Base-by-base conservation (phyloP, 108 stramenopile genomes). In the Chaetoceros tenuissimus region DNA sequence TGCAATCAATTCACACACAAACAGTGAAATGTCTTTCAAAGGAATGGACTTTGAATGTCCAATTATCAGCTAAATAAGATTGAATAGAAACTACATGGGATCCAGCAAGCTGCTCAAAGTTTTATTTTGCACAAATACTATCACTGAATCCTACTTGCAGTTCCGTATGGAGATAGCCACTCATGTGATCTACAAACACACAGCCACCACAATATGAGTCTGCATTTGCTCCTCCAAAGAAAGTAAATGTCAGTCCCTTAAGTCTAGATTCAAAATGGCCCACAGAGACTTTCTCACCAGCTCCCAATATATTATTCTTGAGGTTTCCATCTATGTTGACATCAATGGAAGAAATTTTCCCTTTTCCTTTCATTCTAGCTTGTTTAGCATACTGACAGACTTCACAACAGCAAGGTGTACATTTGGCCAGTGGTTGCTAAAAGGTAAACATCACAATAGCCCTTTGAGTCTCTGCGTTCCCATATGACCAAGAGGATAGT, bases 101-200 rank as follows among this genome's bases (percentile, higher is more conserved):
- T 8, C 0, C 17, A 0, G 63, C 63, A 18, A 55, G 20, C 3
- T 21, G 19, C 48, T 64, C 63, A 0, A 64, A 26, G 18, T 44
- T 20, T 2, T 52, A 0, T 13, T 53, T 54, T 19, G 43, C 52
- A 0, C 16, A 8, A 2, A 64, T 19, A 19, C 54, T 56, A 29
- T 57, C 55, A 22, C 5, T 5, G 53, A 28, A 28, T 7, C 27
- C n/a, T 24, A 30, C 20, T 25, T 62, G 61, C 21, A 40, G 52
- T 22, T 54, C 21, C 13, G 53, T 17, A 43, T 43, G 28, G 28
- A 62, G 18, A 17, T 30, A 54, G 5, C 52, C 52, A 22, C 52
- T 40, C 17, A 51, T 51, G 52, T 62, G 61, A 31, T 62, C 61
- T 3, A 62, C 61, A 62, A 62, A 62, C 13, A 62, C 3, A 19